phyloP scores from a whole-genome alignment of 495 filamentous ascomycete genomes.

The Amniculicola lignicola region DNA sequence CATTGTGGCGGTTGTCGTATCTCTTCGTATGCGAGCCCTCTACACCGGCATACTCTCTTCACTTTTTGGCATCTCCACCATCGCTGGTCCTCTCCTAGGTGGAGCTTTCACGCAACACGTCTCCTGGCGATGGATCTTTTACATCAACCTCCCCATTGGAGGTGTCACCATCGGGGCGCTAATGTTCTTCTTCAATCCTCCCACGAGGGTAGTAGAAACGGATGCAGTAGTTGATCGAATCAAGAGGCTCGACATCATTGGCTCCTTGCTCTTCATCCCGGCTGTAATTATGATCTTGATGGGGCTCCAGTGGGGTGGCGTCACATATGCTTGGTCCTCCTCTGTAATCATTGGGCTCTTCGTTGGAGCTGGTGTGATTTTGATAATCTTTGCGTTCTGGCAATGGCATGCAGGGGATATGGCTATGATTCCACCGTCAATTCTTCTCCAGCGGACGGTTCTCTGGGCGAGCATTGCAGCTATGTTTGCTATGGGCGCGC shows the following conservation, averaged over 20 bases:
- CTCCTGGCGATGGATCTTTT: slow-evolving; percentile 68
- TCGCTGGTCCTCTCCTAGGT: slow-evolving; percentile 64
- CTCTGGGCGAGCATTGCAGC: slow-evolving; percentile 53
- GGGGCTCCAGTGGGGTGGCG: slow-evolving; percentile 83
- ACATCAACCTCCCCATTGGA: slow-evolving; percentile 67
- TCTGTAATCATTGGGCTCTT: slow-evolving; percentile 69
- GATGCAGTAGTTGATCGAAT: slow-evolving; percentile 44
- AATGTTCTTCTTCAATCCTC: slow-evolving; percentile 54
- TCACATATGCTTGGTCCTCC: slow-evolving; percentile 62
- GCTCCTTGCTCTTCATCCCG: slow-evolving; percentile 67
- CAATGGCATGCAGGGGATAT: slow-evolving; percentile 60
- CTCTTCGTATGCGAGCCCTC: slow-evolving; percentile 64
- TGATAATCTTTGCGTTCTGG: slow-evolving; percentile 64
- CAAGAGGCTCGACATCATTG: slow-evolving; percentile 63
- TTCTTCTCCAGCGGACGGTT: slow-evolving; percentile 70
- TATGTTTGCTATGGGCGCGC: slow-evolving; percentile 59
- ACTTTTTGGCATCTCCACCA: slow-evolving; percentile 74
- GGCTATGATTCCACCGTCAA: slow-evolving; percentile 71
- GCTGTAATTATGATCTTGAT: slow-evolving; percentile 69
- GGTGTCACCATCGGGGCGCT: slow-evolving; percentile 55
- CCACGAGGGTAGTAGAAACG: slow-evolving; percentile 4
- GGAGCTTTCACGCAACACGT: slow-evolving; percentile 62
- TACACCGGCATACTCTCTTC: slow-evolving; percentile 71
- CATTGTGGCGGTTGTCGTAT: slow-evolving; percentile 74
- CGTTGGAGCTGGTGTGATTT: slow-evolving; percentile 63